phyloP scores from a whole-genome alignment of 2,329 filamentous ascomycete genomes.

The Fusarium nurragi region DNA sequence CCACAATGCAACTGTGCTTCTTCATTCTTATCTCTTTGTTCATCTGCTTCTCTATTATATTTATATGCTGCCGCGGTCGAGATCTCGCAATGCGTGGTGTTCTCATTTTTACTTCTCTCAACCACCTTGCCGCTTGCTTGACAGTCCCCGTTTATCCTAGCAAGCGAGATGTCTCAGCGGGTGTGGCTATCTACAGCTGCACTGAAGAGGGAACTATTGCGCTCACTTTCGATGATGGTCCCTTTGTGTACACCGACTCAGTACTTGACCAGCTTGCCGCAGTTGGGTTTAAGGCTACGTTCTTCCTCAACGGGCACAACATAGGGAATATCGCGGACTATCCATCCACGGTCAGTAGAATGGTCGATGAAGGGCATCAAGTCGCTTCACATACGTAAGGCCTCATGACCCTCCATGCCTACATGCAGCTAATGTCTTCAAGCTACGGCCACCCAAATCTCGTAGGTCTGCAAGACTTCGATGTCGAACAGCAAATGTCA shows the following conservation, averaged over 20 bases:
- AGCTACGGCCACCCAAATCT: conserved; percentile 19
- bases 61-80: accelerated
- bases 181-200: conserved; percentile 11
- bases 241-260: conserved; percentile 9
- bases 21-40: too few relatives aligned
- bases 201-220: conserved; percentile 10
- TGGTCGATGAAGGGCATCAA: conserved; percentile 16
- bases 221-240: conserved; percentile 25
- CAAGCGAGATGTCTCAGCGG: conserved; percentile 2
- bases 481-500: conserved; percentile 20
- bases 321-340: conserved; percentile 17
- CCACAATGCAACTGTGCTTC: background rate
- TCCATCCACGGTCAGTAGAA: conserved; percentile 5
- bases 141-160: background rate
- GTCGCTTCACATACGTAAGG: conserved; percentile 19
- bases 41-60: background rate
- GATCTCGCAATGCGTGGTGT: conserved; percentile 2
- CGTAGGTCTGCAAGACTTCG: background rate
- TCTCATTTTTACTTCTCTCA: background rate
- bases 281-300: conserved; percentile 8
- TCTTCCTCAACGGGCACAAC: conserved; percentile 15
- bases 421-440: background rate
- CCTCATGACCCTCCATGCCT: background rate
- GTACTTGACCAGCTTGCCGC: conserved; percentile 21
- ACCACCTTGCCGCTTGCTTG: background rate